phyloP scores from a whole-genome alignment of 495 filamentous ascomycete species.

The Xylaria telfairii region DNA sequence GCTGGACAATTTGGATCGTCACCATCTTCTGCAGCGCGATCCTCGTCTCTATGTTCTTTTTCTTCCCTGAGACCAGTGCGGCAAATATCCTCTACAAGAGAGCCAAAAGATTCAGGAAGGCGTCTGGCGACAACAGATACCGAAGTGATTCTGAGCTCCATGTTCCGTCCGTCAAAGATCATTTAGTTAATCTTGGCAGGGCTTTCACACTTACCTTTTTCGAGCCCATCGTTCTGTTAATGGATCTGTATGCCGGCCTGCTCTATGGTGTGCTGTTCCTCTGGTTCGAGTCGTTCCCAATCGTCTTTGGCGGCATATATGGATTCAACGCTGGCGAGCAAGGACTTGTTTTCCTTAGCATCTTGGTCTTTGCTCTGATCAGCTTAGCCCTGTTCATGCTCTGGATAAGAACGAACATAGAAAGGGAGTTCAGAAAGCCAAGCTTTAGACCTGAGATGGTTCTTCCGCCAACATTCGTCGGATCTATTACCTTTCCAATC shows the following conservation, averaged over 20 bases:
- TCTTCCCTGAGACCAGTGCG: slow-evolving; percentile 43
- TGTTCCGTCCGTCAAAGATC: slow-evolving; percentile 33
- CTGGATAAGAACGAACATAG: slow-evolving; percentile 27
- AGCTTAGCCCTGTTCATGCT: slow-evolving; percentile 41
- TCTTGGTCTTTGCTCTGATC: slow-evolving; percentile 32
- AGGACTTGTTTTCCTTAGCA: slow-evolving; percentile 44
- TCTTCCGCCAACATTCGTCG: slow-evolving; percentile 44
- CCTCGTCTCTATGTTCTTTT: slow-evolving; percentile 36
- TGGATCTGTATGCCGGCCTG: slow-evolving; percentile 65
- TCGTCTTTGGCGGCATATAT: slow-evolving; percentile 74
- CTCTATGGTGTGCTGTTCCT: slow-evolving; percentile 79
- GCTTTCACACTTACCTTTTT: slow-evolving; percentile 44
- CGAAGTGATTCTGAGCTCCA: slow-evolving; percentile 42
- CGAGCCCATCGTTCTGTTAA: slow-evolving; percentile 42
- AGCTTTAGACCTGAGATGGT: slow-evolving; percentile 36
- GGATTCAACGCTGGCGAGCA: slow-evolving; percentile 52
- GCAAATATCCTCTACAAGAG: slow-evolving; percentile 43
- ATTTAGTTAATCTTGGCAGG: slow-evolving; percentile 34
- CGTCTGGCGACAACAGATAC: slow-evolving; percentile 40
- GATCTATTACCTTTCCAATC: slow-evolving; percentile 46
- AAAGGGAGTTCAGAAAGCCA: slow-evolving; percentile 19
- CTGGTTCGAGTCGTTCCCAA: slow-evolving; percentile 80
- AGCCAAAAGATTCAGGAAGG: slow-evolving; percentile 38
- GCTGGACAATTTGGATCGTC: slow-evolving; percentile 40
- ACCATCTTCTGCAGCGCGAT: slow-evolving; percentile 33